phyloP scores from a whole-genome alignment of 2,329 filamentous ascomycete genomes.

The Rhytidhysteron rufulum region DNA sequence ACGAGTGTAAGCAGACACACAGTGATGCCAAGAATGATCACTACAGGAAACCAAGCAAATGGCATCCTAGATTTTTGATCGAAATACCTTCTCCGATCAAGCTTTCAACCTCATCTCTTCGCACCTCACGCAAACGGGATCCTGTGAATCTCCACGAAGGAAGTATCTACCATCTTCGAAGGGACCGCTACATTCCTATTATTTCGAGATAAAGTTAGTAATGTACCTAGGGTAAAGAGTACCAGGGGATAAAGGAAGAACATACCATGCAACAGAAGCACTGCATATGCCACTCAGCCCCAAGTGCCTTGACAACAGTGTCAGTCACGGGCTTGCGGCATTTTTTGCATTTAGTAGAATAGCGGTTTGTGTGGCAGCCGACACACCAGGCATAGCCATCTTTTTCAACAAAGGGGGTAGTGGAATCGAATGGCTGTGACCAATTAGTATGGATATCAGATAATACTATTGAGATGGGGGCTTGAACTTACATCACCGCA shows the following conservation, averaged over 20 bases:
- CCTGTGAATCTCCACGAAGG: conserved; percentile 54
- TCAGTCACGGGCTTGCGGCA: conserved; percentile 84
- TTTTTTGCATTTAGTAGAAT: conserved; percentile 81
- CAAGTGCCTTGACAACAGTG: conserved; percentile 83
- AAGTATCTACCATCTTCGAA: conserved; percentile 64
- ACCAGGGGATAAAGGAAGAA: conserved; percentile 6
- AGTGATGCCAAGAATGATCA: no score
- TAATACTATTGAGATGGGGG: not conserved
- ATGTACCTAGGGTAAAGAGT: not conserved
- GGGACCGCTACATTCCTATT: conserved; percentile 55
- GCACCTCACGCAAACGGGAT: conserved; percentile 60
- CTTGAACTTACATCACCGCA: conserved; percentile 72
- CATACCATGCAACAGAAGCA: conserved; percentile 77
- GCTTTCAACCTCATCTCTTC: conserved; percentile 62
- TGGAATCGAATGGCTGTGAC: conserved; percentile 53
- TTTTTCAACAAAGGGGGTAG: conserved; percentile 87
- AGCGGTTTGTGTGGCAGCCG: conserved; percentile 85
- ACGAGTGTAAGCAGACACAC: no score
- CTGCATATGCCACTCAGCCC: conserved; percentile 86
- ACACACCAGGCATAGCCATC: conserved; percentile 98
- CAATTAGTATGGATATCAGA: conserved; percentile 8
- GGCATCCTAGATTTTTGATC: no score
- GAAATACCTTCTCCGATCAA: conserved; percentile 20
- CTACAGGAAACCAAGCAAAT: no score
- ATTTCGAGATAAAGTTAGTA: not conserved